phyloP scores from a whole-genome alignment of 257 asterid genomes.

The Marsdenia floribunda region DNA sequence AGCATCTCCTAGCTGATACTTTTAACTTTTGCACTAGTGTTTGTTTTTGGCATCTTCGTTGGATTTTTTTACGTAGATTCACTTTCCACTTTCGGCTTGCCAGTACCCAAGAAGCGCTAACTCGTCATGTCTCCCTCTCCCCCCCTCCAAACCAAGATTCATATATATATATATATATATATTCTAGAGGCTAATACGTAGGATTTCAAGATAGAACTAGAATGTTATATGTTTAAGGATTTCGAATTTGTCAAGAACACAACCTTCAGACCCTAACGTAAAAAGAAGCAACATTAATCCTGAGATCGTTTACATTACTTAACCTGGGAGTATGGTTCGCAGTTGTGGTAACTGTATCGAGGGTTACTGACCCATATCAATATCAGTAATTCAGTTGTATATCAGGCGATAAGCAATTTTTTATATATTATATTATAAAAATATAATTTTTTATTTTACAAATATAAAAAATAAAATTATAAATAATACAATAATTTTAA shows the following conservation, averaged over 20 bases:
- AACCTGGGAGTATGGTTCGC: background rate
- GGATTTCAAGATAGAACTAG: background rate
- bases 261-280: background rate
- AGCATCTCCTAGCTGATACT: background rate
- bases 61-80: slow-evolving; percentile 4
- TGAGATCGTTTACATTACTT: background rate
- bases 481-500: no score
- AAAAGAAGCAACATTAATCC: background rate
- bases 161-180: no score
- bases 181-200: background rate
- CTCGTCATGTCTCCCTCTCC: background rate
- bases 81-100: slow-evolving; percentile 8
- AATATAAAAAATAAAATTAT: no score
- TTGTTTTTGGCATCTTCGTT: background rate
- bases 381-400: no score
- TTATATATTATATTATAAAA: no score
- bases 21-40: background rate
- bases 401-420: no score
- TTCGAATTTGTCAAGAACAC: no score
- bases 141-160: background rate
- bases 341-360: no score
- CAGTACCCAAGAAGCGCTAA: background rate
- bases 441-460: no score
- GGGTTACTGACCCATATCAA: no score
- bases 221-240: no score